phyloP scores from a whole-genome alignment of 305 asterid species.

The Fraxinus platypoda region DNA sequence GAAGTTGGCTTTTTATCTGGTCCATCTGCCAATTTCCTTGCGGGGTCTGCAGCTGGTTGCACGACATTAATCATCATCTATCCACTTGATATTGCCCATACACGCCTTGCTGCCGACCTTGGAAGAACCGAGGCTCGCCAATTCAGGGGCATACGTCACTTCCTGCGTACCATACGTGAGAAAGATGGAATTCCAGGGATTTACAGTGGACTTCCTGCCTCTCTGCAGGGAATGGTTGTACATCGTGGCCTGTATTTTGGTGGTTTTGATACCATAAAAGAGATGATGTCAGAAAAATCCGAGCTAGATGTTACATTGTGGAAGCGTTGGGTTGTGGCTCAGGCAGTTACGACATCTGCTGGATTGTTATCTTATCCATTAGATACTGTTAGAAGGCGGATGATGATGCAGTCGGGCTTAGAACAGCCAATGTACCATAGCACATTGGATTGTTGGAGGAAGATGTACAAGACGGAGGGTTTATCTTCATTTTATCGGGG shows the following conservation, averaged over 20 bases:
- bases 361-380: constrained; percentile 86
- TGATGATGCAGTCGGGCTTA: constrained; percentile 97
- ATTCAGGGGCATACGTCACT: constrained; percentile 79
- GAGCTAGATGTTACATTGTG: constrained; percentile 58
- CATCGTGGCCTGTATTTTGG: constrained; percentile 92
- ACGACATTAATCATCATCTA: constrained; percentile 80
- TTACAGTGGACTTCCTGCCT: constrained; percentile 85
- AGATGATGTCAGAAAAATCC: constrained; percentile 51
- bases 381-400: constrained; percentile 91
- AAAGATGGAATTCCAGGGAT: constrained; percentile 79
- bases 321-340: constrained; percentile 92
- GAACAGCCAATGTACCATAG: constrained; percentile 63
- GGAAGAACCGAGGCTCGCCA: constrained; percentile 80
- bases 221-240: constrained; percentile 85
- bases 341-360: constrained; percentile 86
- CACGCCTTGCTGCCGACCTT: constrained; percentile 94
- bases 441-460: constrained; percentile 81
- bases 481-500: constrained; percentile 85
- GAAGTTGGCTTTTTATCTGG: constrained; percentile 64
- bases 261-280: constrained; percentile 80
- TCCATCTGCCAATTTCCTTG: constrained; percentile 74
- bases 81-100: constrained; percentile 95
- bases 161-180: constrained; percentile 52
- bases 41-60: constrained; percentile 95
- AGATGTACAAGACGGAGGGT: constrained; percentile 70